Evolutionary conservation across 202 grass and related monocot genomes (phyloP).

Genomic region (Carex arenaria): DNA sequence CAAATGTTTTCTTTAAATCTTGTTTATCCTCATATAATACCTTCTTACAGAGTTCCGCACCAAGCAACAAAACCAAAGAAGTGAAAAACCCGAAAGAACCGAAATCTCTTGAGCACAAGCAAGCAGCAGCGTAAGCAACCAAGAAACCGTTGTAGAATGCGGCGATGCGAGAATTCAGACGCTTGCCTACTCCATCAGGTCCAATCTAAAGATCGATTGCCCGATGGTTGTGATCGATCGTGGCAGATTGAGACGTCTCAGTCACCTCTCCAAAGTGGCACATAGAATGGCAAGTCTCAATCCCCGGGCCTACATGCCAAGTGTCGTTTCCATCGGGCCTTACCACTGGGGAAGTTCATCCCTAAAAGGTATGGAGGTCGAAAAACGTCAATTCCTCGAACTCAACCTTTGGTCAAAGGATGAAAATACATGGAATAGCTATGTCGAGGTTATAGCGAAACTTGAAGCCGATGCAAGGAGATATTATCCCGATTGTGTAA

Average conservation of each 20-base stretch:
- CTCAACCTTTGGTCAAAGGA: not conserved
- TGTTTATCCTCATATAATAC: not conserved
- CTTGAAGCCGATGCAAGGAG: not conserved
- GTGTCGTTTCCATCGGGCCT: not conserved
- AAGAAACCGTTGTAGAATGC: not conserved
- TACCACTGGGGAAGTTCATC: not conserved
- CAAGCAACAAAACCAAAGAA: not conserved
- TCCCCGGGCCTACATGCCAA: conserved; percentile 4
- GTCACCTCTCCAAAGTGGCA: not conserved
- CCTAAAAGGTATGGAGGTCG: conserved; percentile 1
- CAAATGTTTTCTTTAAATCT: not conserved
- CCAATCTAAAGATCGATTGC: not conserved
- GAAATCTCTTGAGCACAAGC: not conserved
- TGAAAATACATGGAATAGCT: not conserved
- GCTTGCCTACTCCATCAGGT: not conserved
- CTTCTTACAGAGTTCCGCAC: not conserved
- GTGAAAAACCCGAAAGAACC: not conserved
- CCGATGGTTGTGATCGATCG: not conserved
- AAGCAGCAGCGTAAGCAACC: not conserved
- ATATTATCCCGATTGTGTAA: not conserved
- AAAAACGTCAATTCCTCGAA: conserved; percentile 10
- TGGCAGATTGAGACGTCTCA: not conserved
- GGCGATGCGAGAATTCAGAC: not conserved
- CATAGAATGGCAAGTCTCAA: not conserved
- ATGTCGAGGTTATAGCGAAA: not conserved